Evolutionary conservation across 768 basidiomycete species (phyloP).

Genomic region (Porphyrellus cyaneotinctus): DNA sequence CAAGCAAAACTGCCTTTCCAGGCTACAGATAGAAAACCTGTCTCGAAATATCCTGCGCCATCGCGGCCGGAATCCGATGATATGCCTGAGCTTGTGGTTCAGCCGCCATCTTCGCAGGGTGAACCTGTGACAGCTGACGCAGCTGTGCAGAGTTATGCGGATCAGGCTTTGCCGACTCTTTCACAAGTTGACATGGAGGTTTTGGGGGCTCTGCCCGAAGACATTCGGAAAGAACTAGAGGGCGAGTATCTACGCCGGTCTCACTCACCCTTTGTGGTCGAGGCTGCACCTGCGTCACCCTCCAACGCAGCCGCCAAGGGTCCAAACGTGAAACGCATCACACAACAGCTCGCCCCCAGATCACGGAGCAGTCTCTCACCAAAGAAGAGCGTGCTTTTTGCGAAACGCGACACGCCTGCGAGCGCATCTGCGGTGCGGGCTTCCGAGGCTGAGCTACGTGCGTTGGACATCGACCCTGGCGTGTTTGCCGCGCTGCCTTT

Average conservation of each 20-base stretch:
- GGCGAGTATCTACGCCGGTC: constrained; percentile 62
- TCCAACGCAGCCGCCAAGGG: constrained; percentile 30
- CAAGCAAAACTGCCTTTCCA: constrained; percentile 65
- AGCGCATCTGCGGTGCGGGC: constrained; percentile 39
- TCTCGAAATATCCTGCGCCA: no score
- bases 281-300: constrained; percentile 1
- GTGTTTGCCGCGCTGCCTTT: constrained; percentile 64
- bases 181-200: constrained; percentile 74
- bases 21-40: constrained; percentile 8
- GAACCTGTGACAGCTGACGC: constrained; percentile 9
- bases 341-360: constrained; percentile 59
- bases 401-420: constrained; percentile 28
- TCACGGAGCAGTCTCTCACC: constrained; percentile 40
- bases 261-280: constrained; percentile 40
- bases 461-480: constrained; percentile 68
- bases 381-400: constrained; percentile 36
- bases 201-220: constrained; percentile 65
- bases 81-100: constrained; percentile 23
- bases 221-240: constrained; percentile 66
- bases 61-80: background rate
- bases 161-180: constrained; percentile 56
- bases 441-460: constrained; percentile 52
- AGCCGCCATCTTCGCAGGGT: constrained; percentile 35
- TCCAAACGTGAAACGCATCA: constrained; percentile 52
- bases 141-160: constrained; percentile 9